Base-by-base conservation (phyloP, 495 filamentous ascomycete species). In the Penicillium psychrofluorescens region DNA sequence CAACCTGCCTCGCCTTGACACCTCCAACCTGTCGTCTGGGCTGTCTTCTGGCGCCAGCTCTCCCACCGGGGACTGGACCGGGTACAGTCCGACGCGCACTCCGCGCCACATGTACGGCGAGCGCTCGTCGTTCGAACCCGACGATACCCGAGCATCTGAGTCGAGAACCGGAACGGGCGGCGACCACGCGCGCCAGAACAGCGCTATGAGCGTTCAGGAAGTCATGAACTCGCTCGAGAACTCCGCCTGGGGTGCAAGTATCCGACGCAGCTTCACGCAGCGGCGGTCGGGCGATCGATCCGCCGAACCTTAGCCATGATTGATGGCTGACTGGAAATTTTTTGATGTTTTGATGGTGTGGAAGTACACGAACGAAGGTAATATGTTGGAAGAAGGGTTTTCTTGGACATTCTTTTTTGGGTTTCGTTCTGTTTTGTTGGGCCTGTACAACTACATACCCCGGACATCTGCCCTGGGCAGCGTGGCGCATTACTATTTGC, bases 201-300 rank as follows among this genome's bases (percentile, higher is more conserved):
- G 85, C 56, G 69, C 76, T 27, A 85, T 91, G 44, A 87, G 81
- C 48, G 81, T 84, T 38, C 77, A 82, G 37, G 84, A 90, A 57
- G 84, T 92, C 46, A 78, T 90, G 66, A 77, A 86, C 43, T 81
- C 88, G 54, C 71, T 96, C 27, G 85, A 87, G 51, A 83, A 88
- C 49, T 92, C 88, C 33, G 86, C 83, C 13, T 96, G 90, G 90
- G 86, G 90, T 40, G 84, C 90, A 65, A 95, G 88, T 71, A 87
- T 96, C 39, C 75, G 89, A 46, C 77, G 88, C 43, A 95, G 89
- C 64, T 88, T 92, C 49, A 95, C 88, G 38, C 77, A 81, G 67
- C 79, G 82, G 50, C 78, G 79, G 54, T 71, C 71, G 11, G 72
- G 62, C 42, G 55, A 57, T 44, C 46, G 48, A 41, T 46, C 45